Base-by-base conservation (phyloP, 1,284 basidiomycete genomes). In the Volvariella volvacea region DNA sequence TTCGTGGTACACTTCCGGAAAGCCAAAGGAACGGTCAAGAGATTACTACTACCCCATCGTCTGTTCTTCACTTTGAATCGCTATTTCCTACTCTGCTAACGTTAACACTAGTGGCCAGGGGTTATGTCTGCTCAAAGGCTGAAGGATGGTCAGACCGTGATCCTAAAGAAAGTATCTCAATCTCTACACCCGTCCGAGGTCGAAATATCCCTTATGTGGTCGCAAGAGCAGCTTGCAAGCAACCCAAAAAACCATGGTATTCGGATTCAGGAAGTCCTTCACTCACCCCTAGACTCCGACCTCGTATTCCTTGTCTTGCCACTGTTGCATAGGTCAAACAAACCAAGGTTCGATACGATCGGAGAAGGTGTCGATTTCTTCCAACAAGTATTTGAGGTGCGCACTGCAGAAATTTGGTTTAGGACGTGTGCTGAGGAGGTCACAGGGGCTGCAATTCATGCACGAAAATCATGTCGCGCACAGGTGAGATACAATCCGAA, bases 381-480 rank as follows among this genome's bases (percentile, higher is more conserved):
- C 22, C 41, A 48, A 8, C 64, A 67, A 43, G 47, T 61, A 1
- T 59, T 66, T 15, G 57, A 65, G 49, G 65, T 36, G 4, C 34
- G 34, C n/a, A 31, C n/a, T 31, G 9, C n/a, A 9, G 59, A 41
- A 33, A 1, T 17, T n/a, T 42, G 34, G 16, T 16, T 36, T 16
- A 6, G 6, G 19, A 36, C n/a, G 14, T 28, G 21, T 32, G 28
- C 16, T 20, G 19, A 32, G 10, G 14, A 1, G 1, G 4, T 28
- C 4, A 1, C 30, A 71, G 67, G 67, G 67, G 2, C 37, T 71
- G 0, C 53, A 56, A 41, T 71, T 63, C 42, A 59, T 71, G 52
- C 70, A 71, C 45, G 19, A 58, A 3, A 52, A 65, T 16, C 48
- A 59, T 30, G 55, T 71, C n/a, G 66, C 63, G 2, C 68, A 71